Base-by-base conservation (phyloP, 345 rosid species). In the Capsella bursapastoris region DNA sequence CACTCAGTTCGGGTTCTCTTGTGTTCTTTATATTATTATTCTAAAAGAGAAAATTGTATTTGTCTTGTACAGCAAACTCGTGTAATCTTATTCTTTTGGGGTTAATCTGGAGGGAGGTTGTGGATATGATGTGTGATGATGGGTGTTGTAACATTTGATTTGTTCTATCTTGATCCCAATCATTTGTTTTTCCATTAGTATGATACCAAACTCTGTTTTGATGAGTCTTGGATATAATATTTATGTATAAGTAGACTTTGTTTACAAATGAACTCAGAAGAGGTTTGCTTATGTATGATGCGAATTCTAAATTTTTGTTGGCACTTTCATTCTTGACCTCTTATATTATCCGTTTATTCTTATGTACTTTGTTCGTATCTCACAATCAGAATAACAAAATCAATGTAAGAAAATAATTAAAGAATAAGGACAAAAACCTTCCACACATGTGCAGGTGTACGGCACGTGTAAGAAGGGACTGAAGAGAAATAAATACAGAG, bases 11-110 rank as follows among this genome's bases (percentile, higher is more conserved):
- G 47, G 45, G 12, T 37, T 75, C 69, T 51, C 37, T 59, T 31
- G 41, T 45, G 35, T 51, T 29, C 4, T 22, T 12, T 8, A 49
- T 8, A 49, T 59, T 37, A 12, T 1, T 7, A 57, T 8, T 61
- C 0, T 38, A 38, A 16, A 52, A 40, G 8, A 22, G 31, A 45
- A 47, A 74, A 75, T 14, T 63, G 48, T 29, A 51, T 40, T 25
- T 68, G 64, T 56, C 47, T 76, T 92, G 92, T 90, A 85, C 90
- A 90, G 92, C 44, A 63, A 29, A 70, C 28, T 37, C 52, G 38
- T 29, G 28, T 47, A 57, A 45, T 70, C 61, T 70, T 80, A 84
- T 90, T 90, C 92, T 86, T 92, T 85, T 41, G 49, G 84, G 48
- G 66, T 31, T 18, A 10, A 34, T 32, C 35, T 61, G 64, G 57